These are phyloP conservation scores for Anastatica hierochuntica DNA, from an alignment of 345 rosid species.

Conservation along the genomic window DNA sequence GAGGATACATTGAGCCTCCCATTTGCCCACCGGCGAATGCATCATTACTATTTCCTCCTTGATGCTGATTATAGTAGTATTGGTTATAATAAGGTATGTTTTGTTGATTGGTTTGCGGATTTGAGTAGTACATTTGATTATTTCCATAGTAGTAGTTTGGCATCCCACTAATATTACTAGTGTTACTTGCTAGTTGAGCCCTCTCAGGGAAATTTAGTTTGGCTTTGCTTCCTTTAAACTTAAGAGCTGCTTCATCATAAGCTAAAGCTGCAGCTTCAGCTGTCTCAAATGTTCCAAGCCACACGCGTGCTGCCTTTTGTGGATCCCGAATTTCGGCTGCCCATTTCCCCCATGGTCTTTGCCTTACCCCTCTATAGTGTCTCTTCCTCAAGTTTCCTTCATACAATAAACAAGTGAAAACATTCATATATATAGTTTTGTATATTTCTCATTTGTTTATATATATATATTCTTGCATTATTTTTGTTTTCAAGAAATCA, in stretches of 20 bases:
- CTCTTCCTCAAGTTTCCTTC: slow-evolving; percentile 35
- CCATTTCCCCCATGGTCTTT: slow-evolving; percentile 65
- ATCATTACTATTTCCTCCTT: slow-evolving; percentile 19
- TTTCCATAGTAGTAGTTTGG: slow-evolving; percentile 15
- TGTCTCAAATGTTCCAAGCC: slow-evolving; percentile 75
- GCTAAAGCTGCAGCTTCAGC: slow-evolving; percentile 77
- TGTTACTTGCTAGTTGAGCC: slow-evolving; percentile 38
- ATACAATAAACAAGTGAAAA: slow-evolving; percentile 1
- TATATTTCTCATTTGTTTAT: not conserved
- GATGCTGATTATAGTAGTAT: slow-evolving; percentile 15
- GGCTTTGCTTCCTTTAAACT: slow-evolving; percentile 80
- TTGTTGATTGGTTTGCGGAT: slow-evolving; percentile 20
- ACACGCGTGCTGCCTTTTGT: slow-evolving; percentile 49
- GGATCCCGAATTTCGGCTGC: slow-evolving; percentile 63
- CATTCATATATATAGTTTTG: not conserved
- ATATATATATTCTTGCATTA: not conserved
- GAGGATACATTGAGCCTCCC: slow-evolving; percentile 13
- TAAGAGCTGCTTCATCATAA: slow-evolving; percentile 73
- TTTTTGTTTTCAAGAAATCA: too few species aligned
- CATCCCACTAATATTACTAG: slow-evolving; percentile 2
- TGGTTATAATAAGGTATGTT: slow-evolving; percentile 13
- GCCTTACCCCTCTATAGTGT: slow-evolving; percentile 56
- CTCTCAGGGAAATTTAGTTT: slow-evolving; percentile 80
- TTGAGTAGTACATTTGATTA: slow-evolving; percentile 17
- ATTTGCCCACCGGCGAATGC: slow-evolving; percentile 16